Percentiles rank a stretch among this genome's conserved stretches.
phyloP scores from a whole-genome alignment of 805 yeast species.

The Metschnikowia lunata region DNA sequence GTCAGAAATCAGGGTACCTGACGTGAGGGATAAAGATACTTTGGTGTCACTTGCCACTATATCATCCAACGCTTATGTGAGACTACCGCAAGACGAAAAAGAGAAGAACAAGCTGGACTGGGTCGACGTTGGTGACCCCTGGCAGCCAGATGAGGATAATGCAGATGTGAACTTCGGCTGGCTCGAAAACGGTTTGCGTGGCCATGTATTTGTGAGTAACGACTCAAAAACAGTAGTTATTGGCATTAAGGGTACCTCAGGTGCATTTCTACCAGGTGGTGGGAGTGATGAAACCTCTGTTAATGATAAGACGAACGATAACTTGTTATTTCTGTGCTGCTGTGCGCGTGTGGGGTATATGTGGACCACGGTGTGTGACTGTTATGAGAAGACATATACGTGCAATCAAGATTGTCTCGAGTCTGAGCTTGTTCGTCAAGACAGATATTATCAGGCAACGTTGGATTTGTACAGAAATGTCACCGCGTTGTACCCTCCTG shows the following conservation, averaged over 20 bases:
- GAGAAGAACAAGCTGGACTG: slow-evolving; percentile 65
- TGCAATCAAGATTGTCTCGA: slow-evolving; percentile 89
- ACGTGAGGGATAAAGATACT: slow-evolving; percentile 70
- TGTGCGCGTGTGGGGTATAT: slow-evolving; percentile 88
- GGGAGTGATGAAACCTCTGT: slow-evolving; percentile 63
- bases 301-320: slow-evolving; percentile 83
- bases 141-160: slow-evolving; percentile 51
- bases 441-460: slow-evolving; percentile 77
- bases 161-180: slow-evolving; percentile 75
- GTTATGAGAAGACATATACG: slow-evolving; percentile 76
- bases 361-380: slow-evolving; percentile 96
- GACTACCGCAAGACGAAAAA: slow-evolving; percentile 54
- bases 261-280: slow-evolving; percentile 56
- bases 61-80: slow-evolving; percentile 89
- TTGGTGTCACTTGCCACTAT: slow-evolving; percentile 72
- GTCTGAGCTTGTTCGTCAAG: slow-evolving; percentile 64
- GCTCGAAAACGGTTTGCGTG: slow-evolving; percentile 80
- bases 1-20: slow-evolving; percentile 56
- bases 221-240: slow-evolving; percentile 63
- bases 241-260: slow-evolving; percentile 88
- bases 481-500: slow-evolving; percentile 56
- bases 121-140: slow-evolving; percentile 62
- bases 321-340: slow-evolving; percentile 87
- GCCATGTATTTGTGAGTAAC: slow-evolving; percentile 74
- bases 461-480: slow-evolving; percentile 76